Evolutionary conservation across 2,329 filamentous ascomycete genomes (phyloP), one percentile per base, ranked within the genome.

Genomic region (Fusarium chaquense): DNA sequence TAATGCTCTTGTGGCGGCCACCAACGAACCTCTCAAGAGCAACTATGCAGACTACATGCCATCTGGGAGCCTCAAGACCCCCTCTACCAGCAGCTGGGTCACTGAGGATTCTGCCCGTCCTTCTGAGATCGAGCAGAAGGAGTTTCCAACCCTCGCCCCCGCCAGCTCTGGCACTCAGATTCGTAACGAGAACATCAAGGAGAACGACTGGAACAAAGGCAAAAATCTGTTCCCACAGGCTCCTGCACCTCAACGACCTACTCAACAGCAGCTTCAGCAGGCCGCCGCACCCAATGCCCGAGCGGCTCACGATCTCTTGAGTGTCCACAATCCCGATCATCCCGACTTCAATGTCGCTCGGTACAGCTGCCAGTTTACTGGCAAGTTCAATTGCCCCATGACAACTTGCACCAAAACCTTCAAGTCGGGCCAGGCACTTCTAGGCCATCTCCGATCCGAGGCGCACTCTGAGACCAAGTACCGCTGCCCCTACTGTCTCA

Each of bases 331-430:
- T 58, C 88, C 88, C 0, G 68, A 80, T 6, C 80, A 82, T 51
- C 76, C 76, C 1, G 77, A 80, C 12, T 90, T 86, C 76, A 81
- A 85, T 43, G 76, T 81, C 1, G 76, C 80, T 3, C 77, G 78
- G 8, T 90, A 88, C 78, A 83, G 75, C 58, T 78, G 84, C 41
- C 54, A 76, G 0, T 76, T 82, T 32, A 78, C 81, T 2, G 74
- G 78, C 46, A 81, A 78, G 50, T 91, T 83, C 78, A 80, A 77
- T 56, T 91, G 89, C 57, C 89, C 88, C 0, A 82, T 85, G 58
- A 66, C 70, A 2, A 70, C 75, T 5, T 91, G 89, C 83, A 77
- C 83, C 2, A 84, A 83, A 60, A 77, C 77, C 3, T 84, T 83
- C 73, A 77, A 78, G 38, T 76, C 61, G 1, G 61, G 71, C 1